Evolutionary conservation across 495 filamentous ascomycete species (phyloP).

Genomic region (Hypoxylon trugodes): DNA sequence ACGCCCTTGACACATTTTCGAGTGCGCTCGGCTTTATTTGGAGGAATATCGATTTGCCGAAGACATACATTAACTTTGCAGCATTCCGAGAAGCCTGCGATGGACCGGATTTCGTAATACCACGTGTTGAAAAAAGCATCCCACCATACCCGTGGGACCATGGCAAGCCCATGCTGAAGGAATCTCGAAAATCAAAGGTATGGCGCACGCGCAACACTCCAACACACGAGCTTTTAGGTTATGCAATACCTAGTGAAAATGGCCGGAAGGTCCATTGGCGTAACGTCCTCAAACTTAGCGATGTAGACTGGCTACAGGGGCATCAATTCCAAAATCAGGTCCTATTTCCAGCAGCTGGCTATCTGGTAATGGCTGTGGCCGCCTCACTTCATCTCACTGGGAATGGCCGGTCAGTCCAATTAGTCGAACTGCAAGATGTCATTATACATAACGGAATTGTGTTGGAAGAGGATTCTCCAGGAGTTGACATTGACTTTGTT

Average conservation of each 20-base stretch:
- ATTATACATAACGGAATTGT: too few relatives aligned
- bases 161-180: conserved; percentile 11
- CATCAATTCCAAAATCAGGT: conserved; percentile 45
- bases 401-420: too few relatives aligned
- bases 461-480: too few relatives aligned
- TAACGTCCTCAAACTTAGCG: conserved; percentile 43
- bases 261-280: conserved; percentile 58
- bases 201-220: neutral
- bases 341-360: conserved; percentile 61
- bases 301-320: conserved; percentile 53
- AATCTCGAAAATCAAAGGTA: neutral
- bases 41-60: neutral
- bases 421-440: too few relatives aligned
- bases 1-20: neutral
- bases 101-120: neutral
- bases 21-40: neutral
- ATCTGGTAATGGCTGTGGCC: conserved; percentile 55
- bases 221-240: neutral
- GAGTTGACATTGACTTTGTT: too few relatives aligned
- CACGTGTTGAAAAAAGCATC: conserved; percentile 44
- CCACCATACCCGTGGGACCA: conserved; percentile 63
- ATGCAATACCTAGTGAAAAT: too few relatives aligned
- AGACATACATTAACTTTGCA: neutral
- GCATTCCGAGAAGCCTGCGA: conserved; percentile 9
- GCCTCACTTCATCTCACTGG: too few relatives aligned